A percentile compares a stretch with the other conserved stretches of the same genome.
These are phyloP conservation scores for Naganishia liquefaciens DNA, from an alignment of 1,284 basidiomycete species.

Conservation along the genomic window DNA sequence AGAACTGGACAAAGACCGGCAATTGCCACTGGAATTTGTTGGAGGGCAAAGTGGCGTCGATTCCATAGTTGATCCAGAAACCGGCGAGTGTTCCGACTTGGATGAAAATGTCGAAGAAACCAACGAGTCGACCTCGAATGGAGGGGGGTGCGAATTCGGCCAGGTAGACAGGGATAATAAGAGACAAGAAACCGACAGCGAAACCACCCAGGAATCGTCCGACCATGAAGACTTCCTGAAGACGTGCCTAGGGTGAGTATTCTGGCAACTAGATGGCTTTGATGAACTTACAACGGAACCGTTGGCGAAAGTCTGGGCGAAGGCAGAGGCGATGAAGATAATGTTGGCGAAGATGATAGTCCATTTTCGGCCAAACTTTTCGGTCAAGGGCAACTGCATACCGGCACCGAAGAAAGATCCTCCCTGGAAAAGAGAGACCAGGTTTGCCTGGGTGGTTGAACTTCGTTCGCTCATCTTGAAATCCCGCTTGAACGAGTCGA, in stretches of 20 bases:
- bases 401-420: slow-evolving; percentile 77
- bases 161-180: slow-evolving; percentile 50
- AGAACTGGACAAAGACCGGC: slow-evolving; percentile 34
- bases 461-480: slow-evolving; percentile 63
- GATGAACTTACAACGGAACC: slow-evolving; percentile 49
- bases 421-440: slow-evolving; percentile 74
- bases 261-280: no score
- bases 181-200: slow-evolving; percentile 32
- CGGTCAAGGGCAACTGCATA: slow-evolving; percentile 56
- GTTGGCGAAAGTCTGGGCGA: slow-evolving; percentile 55
- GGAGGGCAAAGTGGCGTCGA: slow-evolving; percentile 29
- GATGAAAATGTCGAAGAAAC: slow-evolving; percentile 78
- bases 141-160: slow-evolving; percentile 55
- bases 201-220: slow-evolving; percentile 49
- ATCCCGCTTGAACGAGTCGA: slow-evolving; percentile 62
- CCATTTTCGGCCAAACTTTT: slow-evolving; percentile 47
- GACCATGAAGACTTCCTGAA: slow-evolving; percentile 55
- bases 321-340: slow-evolving; percentile 67
- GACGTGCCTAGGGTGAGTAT: slow-evolving; percentile 44
- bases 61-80: slow-evolving; percentile 42
- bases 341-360: slow-evolving; percentile 63
- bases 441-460: slow-evolving; percentile 50
- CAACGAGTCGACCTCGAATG: slow-evolving; percentile 59
- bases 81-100: slow-evolving; percentile 52
- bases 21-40: slow-evolving; percentile 32